These are phyloP conservation scores for Exobasidium rhododendri DNA, from an alignment of 1,284 basidiomycete genomes.

Conservation along the genomic window DNA sequence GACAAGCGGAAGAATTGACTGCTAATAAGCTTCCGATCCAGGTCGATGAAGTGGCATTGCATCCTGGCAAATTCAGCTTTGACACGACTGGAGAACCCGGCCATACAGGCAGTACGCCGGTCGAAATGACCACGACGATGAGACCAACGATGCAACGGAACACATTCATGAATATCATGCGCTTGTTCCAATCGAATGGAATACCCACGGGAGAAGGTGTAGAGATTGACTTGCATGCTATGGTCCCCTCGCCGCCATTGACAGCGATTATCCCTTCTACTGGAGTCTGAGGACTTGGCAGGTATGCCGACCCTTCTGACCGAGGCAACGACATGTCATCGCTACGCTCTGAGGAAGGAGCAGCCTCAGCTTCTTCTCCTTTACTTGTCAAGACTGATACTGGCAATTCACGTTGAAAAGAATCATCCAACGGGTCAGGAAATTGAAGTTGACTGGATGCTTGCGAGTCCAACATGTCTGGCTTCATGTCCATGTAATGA, in stretches of 20 bases:
- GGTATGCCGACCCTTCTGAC: background rate
- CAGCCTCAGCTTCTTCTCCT: background rate
- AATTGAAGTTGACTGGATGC: conserved; percentile 1
- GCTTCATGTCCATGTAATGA: background rate
- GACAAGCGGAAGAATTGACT: no score
- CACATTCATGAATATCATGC: background rate
- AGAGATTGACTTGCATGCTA: background rate
- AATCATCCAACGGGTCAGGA: conserved; percentile 1
- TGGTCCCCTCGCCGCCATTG: background rate
- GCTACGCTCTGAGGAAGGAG: background rate
- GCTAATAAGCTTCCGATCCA: background rate
- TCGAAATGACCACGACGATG: background rate
- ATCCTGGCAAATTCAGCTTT: background rate
- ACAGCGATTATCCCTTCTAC: background rate
- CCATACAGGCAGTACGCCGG: conserved; percentile 3
- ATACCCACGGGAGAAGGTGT: background rate
- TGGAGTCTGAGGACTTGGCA: background rate
- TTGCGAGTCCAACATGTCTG: background rate
- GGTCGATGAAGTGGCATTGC: background rate
- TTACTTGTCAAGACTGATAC: background rate
- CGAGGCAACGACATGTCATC: background rate
- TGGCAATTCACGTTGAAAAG: background rate
- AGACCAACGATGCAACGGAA: background rate
- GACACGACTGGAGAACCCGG: background rate
- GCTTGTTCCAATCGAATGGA: background rate